Evolutionary conservation across 305 asterid species (phyloP), one percentile per base, ranked within the genome.

Genomic region (Fraxinus velutina): DNA sequence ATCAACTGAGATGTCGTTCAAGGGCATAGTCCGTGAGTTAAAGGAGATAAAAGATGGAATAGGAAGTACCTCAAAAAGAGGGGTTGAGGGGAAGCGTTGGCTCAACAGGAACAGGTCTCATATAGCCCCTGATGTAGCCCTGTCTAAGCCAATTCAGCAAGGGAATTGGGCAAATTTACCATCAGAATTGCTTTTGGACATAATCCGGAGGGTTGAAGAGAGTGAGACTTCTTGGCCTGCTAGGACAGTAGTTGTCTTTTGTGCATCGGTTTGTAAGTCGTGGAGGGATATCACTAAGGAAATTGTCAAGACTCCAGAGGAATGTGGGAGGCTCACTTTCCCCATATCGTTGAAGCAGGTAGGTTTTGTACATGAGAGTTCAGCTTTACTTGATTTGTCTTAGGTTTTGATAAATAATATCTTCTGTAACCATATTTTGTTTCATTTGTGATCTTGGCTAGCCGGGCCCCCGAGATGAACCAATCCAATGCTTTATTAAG

Each of bases 281-380:
- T 95, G 99, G 99, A 92, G 99, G 83, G 91, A 89, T 75, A 80
- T 94, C 75, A 92, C 99, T 0, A 92, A 92, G 90, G 99, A 92
- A 83, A 94, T 91, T 73, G 99, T 95, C 83, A 95, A 90, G 90
- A 91, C 98, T 39, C 99, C 93, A 0, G 99, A 94, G 81, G 92
- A 91, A 89, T 95, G 98, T 85, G 97, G 99, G 84, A 92, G 92
- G 89, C 92, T 95, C 77, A 95, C 99, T 2, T 92, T 95, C 68
- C 99, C 99, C 71, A 92, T 95, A 86, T 95, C 99, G 21, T 79
- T 95, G 55, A 95, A 95, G 88, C 99, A 95, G 97, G 97, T 91
- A 84, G 21, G 10, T 39, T 81, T 22, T 81, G 22, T 62, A 76
- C n/a, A 1, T 47, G 79, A 68, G 9, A 76, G 12, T 76, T 81